Evolutionary conservation across 768 basidiomycete species (phyloP).

Genomic region (Exsudoporus frostii): DNA sequence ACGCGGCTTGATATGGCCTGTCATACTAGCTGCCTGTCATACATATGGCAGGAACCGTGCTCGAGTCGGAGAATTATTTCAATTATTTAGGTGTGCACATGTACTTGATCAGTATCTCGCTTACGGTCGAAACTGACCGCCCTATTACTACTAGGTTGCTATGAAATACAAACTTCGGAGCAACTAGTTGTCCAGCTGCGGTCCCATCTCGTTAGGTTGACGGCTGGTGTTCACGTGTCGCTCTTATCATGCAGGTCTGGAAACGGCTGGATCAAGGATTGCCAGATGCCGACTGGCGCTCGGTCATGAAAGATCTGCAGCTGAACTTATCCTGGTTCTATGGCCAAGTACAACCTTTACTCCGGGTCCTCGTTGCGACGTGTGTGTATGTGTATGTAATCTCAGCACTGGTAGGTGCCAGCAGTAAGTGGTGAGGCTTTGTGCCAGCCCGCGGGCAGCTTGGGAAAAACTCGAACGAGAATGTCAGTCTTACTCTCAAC

Average conservation of each 20-base stretch:
- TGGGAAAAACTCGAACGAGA: conserved; percentile 13
- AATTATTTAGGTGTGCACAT: conserved; percentile 30
- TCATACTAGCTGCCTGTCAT: conserved; percentile 32
- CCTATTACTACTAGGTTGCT: conserved; percentile 29
- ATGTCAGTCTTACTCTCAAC: conserved; percentile 10
- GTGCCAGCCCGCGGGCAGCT: conserved; percentile 10
- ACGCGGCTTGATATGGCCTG: conserved; percentile 31
- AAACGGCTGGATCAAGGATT: conserved; percentile 34
- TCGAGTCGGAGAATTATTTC: conserved; percentile 26
- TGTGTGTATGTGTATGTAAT: conserved; percentile 26
- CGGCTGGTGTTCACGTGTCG: conserved; percentile 21
- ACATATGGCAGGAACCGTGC: conserved; percentile 22
- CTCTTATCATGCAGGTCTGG: conserved; percentile 28
- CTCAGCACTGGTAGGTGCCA: conserved; percentile 19
- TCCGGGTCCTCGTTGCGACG: conserved; percentile 19
- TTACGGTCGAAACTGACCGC: conserved; percentile 11
- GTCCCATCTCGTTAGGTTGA: conserved; percentile 18
- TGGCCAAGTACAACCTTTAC: conserved; percentile 15
- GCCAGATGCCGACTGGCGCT: conserved; percentile 31
- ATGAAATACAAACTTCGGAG: conserved; percentile 38
- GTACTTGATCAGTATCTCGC: conserved; percentile 1
- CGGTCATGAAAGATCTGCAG: conserved; percentile 36
- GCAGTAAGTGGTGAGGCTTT: conserved; percentile 23
- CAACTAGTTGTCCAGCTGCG: conserved; percentile 33
- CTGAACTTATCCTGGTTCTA: conserved; percentile 24